Evolutionary conservation across 202 grass and related monocot genomes (phyloP).

Genomic region (Panicum virgatum): DNA sequence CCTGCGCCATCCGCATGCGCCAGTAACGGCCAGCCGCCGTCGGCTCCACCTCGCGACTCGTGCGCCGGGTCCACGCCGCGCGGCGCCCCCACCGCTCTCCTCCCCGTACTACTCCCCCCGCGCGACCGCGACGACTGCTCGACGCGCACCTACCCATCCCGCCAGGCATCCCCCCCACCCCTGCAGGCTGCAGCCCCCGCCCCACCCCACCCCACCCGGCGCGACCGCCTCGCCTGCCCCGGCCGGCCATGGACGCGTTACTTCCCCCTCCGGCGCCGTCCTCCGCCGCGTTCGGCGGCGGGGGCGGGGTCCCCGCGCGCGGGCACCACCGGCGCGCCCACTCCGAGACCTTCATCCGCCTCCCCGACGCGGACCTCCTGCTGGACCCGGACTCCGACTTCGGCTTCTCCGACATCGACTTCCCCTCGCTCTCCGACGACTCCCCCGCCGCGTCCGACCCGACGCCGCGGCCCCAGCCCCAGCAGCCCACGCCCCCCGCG

Average conservation of each 20-base stretch:
- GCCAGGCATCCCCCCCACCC: too few species aligned
- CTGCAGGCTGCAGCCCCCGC: too few species aligned
- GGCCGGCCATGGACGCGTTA: constrained; percentile 26
- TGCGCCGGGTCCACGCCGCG: too few species aligned
- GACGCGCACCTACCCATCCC: too few species aligned
- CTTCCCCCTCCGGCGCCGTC: constrained; percentile 45
- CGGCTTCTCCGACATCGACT: constrained; percentile 81
- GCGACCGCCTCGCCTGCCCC: too few species aligned
- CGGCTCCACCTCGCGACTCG: too few species aligned
- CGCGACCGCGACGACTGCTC: neutral
- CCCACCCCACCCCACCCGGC: too few species aligned
- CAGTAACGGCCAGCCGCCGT: accelerated
- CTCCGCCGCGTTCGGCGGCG: neutral
- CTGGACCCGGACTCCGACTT: constrained; percentile 83
- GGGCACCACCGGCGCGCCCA: constrained; percentile 68
- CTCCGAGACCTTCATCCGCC: constrained; percentile 81
- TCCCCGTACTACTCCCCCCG: neutral
- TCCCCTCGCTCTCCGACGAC: constrained; percentile 91
- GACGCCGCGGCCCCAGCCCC: neutral
- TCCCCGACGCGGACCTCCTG: constrained; percentile 74
- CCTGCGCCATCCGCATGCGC: neutral
- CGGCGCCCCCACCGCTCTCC: too few species aligned
- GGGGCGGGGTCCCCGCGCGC: neutral
- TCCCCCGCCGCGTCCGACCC: constrained; percentile 39
- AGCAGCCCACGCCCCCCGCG: neutral